phyloP scores from a whole-genome alignment of 2,329 filamentous ascomycete species.

The Neonectria magnoliae region DNA sequence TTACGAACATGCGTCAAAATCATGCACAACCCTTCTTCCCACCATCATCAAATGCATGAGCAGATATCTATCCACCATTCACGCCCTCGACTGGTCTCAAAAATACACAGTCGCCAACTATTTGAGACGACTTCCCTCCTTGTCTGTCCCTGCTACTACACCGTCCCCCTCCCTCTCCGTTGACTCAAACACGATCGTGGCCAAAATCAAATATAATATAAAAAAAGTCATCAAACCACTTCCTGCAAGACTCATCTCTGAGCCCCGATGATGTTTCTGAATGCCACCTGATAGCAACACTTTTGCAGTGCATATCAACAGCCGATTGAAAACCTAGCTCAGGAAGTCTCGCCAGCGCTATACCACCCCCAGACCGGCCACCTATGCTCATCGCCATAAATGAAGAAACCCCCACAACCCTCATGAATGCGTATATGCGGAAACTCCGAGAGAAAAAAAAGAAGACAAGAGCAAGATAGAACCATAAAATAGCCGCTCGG shows the following conservation, averaged over 20 bases:
- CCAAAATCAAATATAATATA: conserved; percentile 15
- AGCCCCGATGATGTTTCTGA: conserved; percentile 10
- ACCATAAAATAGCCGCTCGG: conserved; percentile 27
- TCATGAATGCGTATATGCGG: conserved; percentile 38
- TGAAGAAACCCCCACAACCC: conserved; percentile 36
- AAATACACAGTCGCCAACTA: conserved; percentile 10
- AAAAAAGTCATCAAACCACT: conserved; percentile 17
- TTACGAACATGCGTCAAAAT: conserved; percentile 8
- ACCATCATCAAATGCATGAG: conserved; percentile 31
- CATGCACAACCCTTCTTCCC: conserved; percentile 25
- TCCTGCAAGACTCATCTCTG: conserved; percentile 6
- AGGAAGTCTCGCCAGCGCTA: conserved; percentile 35
- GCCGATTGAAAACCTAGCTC: conserved; percentile 32
- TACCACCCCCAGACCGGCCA: conserved; percentile 36
- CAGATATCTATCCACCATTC: conserved; percentile 31
- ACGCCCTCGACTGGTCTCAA: conserved; percentile 19
- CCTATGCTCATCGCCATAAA: conserved; percentile 35
- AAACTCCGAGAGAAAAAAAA: conserved; percentile 37
- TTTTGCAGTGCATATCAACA: conserved; percentile 12
- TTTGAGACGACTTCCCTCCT: conserved; percentile 6
- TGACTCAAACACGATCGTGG: conserved; percentile 8
- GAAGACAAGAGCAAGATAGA: conserved; percentile 25
- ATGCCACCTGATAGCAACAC: conserved; percentile 8
- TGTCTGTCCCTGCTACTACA: conserved; percentile 5
- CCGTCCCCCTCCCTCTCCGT: not conserved